Conservation (phyloP, 2,329 filamentous ascomycete species). For the Laburnicola sp. region DNA sequence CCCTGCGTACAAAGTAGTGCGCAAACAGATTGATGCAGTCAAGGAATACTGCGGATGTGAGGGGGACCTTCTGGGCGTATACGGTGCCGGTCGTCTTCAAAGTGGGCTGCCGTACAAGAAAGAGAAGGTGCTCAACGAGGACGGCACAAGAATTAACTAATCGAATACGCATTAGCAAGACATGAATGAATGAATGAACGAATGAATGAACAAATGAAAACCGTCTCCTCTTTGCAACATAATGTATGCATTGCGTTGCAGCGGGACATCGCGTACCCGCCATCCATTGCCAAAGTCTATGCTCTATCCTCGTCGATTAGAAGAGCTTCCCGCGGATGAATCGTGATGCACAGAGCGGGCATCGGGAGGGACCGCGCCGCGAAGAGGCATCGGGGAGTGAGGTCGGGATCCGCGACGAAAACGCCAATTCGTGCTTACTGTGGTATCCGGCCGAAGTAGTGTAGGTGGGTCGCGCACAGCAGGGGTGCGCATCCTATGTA, state of each 20-base stretch:
- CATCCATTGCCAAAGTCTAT: too few relatives aligned
- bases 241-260: too few relatives aligned
- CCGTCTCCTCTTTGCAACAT: not conserved
- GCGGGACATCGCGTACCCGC: too few relatives aligned
- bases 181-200: too few relatives aligned
- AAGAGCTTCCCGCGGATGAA: too few relatives aligned
- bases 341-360: too few relatives aligned
- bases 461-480: too few relatives aligned
- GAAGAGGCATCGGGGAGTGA: not conserved
- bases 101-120: slow-evolving; percentile 7
- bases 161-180: not conserved
- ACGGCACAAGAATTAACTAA: slow-evolving; percentile 3
- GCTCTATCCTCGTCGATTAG: too few relatives aligned
- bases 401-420: not conserved
- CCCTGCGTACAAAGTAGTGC: slow-evolving; percentile 4
- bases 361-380: not conserved
- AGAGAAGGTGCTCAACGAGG: slow-evolving; percentile 1
- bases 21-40: slow-evolving; percentile 1
- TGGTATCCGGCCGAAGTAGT: too few relatives aligned
- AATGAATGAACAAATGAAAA: not conserved
- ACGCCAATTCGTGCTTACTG: too few relatives aligned
- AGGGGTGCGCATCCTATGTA: too few relatives aligned
- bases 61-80: slow-evolving; percentile 2
- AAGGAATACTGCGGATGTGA: not conserved
- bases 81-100: slow-evolving; percentile 1